Percentiles rank a stretch among this genome's conserved stretches.
Evolutionary conservation across 2,329 filamentous ascomycete genomes (phyloP).

Genomic region (Epichloe sp.): DNA sequence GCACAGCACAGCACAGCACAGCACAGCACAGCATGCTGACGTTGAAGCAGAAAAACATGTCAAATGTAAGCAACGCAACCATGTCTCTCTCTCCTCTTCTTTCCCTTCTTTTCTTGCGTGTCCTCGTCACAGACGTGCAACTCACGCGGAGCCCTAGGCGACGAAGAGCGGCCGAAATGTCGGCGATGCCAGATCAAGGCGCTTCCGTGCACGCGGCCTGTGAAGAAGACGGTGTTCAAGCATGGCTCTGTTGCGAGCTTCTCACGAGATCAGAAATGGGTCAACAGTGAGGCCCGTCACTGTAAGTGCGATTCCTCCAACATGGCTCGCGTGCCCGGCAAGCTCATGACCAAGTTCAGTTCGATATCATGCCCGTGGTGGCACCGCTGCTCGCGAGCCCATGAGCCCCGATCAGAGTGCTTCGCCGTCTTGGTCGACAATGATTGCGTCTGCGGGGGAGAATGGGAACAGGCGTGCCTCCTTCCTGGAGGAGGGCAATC

Average conservation of each 20-base stretch:
- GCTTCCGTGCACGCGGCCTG: slow-evolving; percentile 21
- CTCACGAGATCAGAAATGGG: slow-evolving; percentile 23
- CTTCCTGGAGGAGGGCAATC: not conserved
- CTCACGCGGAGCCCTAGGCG: slow-evolving; percentile 15
- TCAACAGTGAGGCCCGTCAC: slow-evolving; percentile 20
- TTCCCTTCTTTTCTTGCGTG: too few relatives aligned
- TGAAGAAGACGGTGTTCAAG: slow-evolving; percentile 23
- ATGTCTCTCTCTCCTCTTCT: too few relatives aligned
- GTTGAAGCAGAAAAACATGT: slow-evolving; percentile 19
- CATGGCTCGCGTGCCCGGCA: not conserved
- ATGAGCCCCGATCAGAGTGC: not conserved
- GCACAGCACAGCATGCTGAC: slow-evolving; percentile 7
- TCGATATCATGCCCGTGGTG: slow-evolving; percentile 10
- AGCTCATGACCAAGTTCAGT: slow-evolving; percentile 3
- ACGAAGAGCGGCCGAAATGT: slow-evolving; percentile 25
- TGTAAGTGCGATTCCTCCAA: slow-evolving; percentile 15
- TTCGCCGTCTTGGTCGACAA: not conserved
- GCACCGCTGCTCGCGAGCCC: slow-evolving; percentile 2
- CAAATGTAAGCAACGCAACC: slow-evolving; percentile 16
- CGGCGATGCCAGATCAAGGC: slow-evolving; percentile 20
- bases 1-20: not conserved
- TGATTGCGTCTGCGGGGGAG: not conserved
- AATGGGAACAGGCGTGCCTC: not conserved
- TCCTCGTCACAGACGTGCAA: too few relatives aligned
- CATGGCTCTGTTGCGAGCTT: slow-evolving; percentile 21